Evolutionary conservation across 371 early-diverging fungal genomes (phyloP), one percentile per base, ranked within the genome.

Genomic region (Rhizopus arrhizus): DNA sequence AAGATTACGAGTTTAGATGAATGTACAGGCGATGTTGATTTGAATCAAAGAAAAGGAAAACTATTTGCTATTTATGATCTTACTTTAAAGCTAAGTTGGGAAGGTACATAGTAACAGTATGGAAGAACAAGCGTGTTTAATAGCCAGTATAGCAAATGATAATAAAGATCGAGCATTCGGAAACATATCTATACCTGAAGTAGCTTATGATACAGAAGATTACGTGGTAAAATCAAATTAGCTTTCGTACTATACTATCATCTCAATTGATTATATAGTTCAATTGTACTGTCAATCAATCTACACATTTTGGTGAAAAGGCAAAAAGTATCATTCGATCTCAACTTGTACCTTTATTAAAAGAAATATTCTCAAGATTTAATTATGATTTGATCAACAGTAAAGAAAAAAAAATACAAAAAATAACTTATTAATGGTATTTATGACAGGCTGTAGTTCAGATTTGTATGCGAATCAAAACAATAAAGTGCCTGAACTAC

Each of bases 11-110:
- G 81, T 13, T 75, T 94, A 15, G 72, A 78, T 51, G 77, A 82
- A 4, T 85, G 92, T 35, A 78, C 70, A 2, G 95, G 95, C 15
- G 97, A 96, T 73, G 91, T 85, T 7, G 93, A 94, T 56, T 74
- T 96, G 49, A 94, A 93, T 78, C 91, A 93, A 78, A 85, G 97
- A 62, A 96, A 96, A 75, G 95, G 95, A 15, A 92, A 91, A 70
- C 75, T 96, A 46, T 85, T 95, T 47, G 88, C 92, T 22, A 88
- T 96, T 64, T 95, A 83, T 68, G 97, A 95, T 62, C 70, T 96
- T 10, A 82, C 76, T 16, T 66, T 95, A 61, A 85, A 68, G 33
- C 31, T 68, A 10, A 47, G 63, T 29, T 66, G 69, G 60, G 33
- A 69, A 68, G 75, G 68, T 64, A 22, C 22, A 22, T 22, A 22